Evolutionary conservation across 2,329 filamentous ascomycete species (phyloP).

Genomic region (Penicillium decumbens): DNA sequence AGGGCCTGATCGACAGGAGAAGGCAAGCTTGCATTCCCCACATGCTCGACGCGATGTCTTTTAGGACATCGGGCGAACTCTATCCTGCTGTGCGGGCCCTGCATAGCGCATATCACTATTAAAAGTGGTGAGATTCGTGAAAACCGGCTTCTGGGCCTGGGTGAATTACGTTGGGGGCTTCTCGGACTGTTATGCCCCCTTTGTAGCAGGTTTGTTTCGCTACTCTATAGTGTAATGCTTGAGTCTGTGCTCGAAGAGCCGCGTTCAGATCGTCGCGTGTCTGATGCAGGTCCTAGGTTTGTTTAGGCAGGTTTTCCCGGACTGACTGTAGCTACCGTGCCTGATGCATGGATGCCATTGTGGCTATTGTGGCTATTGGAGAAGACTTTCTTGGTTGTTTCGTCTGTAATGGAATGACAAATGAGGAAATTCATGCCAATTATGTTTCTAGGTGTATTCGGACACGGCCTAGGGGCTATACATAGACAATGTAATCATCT

Average conservation of each 20-base stretch:
- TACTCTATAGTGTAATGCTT: not conserved
- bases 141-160: slow-evolving; percentile 10
- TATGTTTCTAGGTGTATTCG: not conserved
- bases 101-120: slow-evolving; percentile 16
- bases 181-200: not conserved
- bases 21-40: slow-evolving; percentile 2
- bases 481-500: not conserved
- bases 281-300: not conserved
- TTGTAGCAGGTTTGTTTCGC: not conserved
- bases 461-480: not conserved
- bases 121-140: slow-evolving; percentile 1
- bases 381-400: not conserved
- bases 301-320: slow-evolving; percentile 2
- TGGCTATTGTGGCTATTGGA: not conserved
- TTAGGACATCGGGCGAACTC: slow-evolving; percentile 7
- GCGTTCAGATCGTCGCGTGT: not conserved
- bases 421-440: not conserved
- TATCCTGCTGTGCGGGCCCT: slow-evolving; percentile 1
- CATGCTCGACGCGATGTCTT: slow-evolving; percentile 3
- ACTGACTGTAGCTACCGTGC: no score
- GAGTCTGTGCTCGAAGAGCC: not conserved
- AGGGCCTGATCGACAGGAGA: slow-evolving; percentile 24
- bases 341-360: not conserved
- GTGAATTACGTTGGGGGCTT: not conserved
- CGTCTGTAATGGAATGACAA: not conserved